Base-by-base conservation (phyloP, 441 rosid species). In the Pelargonium australe region DNA sequence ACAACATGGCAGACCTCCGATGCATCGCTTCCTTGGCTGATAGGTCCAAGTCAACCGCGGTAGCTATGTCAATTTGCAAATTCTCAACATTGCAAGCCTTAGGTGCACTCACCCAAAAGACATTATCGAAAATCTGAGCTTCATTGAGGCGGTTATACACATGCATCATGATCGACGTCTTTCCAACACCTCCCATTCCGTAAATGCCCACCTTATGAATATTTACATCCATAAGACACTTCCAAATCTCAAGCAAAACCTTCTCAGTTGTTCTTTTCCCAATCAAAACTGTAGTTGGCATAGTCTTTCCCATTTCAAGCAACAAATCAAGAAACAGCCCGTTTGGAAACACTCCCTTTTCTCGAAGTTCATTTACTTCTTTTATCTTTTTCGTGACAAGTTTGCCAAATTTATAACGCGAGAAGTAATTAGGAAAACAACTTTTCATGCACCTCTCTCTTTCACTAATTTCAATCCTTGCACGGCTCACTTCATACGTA, bases 121-220 rank as follows among this genome's bases (percentile, higher is more conserved):
- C 68, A 76, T 19, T 3, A 41, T 65, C 68, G 62, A 76, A 72
- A 5, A 28, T 9, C 40, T 51, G 14, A 17, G 28, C 40, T 37
- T n/a, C 44, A n/a, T 47, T 44, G 13, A 76, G 66, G 19, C 16
- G 20, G 60, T 72, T 77, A 65, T 69, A 61, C 7, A 73, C 64
- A 61, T 72, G 71, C 70, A 65, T 69, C 79, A 76, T 69, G 16
- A 69, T 47, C 1, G 68, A 69, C 13, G 80, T 77, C 44, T 72
- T 77, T 14, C 80, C 80, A 17, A 66, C 65, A 0, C 76, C 80
- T 2, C 76, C 80, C 74, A 72, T 77, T 4, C 76, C 74, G 63
- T 72, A 60, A 11, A 77, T 45, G 2, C 80, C 76, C 1, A 73
- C 62, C 66, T 17, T 72, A 7, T 49, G 5, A 8, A 66, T 7